Base-by-base conservation (phyloP, 1,139 yeast species). In the Spathaspora jeffriesii region DNA sequence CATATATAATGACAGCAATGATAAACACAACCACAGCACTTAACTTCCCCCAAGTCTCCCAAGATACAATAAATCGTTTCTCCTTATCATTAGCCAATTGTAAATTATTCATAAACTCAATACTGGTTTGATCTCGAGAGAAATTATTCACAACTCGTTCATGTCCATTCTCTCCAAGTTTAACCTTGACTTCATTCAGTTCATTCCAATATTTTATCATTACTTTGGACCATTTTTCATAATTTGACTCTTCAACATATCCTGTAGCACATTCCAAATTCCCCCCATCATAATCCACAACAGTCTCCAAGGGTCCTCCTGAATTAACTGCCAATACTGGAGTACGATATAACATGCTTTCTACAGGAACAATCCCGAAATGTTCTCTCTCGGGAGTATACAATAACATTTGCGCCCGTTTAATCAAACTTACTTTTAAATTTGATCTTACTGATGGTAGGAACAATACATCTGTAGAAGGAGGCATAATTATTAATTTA, bases 331-430 rank as follows among this genome's bases (percentile, higher is more conserved):
- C 97, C 47, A 95, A 69, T 0, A 91, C 97, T 0, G 96, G 92
- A 0, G 88, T 85, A 25, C 87, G 84, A 51, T 81, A 76, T 42
- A 86, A 76, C 97, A 93, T 92, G 17, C 97, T 91, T 61, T 93
- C 99, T 13, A 93, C 77, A 1, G 99, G 99, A 4, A 95, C 99
- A 52, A 93, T 95, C 13, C 99, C 99, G 63, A 93, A 93, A 67
- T 93, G 99, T 64, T 95, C 99, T 59, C 81, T 80, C 1, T 87
- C 78, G 2, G 99, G 99, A 0, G 99, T 95, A 62, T 93, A 93
- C 41, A 91, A 69, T 34, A 95, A 72, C 47, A 88, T 57, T 46
- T 79, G 76, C 2, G 93, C 77, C 10, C 71, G 65, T 40, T 76
- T 65, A 42, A 93, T 70, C 38, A 93, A 73, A 1, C 82, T 72